Evolutionary conservation across 805 yeast genomes (phyloP), one percentile per base, ranked within the genome.

Genomic region (Ogataea haglerorum): DNA sequence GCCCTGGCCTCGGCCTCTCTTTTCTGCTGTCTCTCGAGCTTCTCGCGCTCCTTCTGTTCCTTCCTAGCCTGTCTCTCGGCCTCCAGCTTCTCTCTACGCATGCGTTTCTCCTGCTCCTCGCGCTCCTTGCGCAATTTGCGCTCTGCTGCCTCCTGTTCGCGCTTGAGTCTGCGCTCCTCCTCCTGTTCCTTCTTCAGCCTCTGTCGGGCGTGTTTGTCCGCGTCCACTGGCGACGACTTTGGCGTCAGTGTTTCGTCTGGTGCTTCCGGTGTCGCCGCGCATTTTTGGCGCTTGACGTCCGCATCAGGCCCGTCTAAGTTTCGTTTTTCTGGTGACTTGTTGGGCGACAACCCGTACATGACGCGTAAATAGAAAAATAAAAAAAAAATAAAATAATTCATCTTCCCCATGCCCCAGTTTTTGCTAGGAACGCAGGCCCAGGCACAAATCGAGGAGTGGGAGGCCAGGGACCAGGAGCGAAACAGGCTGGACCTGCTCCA

Each of bases 41-140:
- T 57, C 51, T 40, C 60, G 34, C 48, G 36, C 51, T 57, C 48
- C 47, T 53, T 37, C 56, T 60, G 63, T 62, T 42, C 66, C 13
- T 51, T 50, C 47, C 50, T 49, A 8, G 55, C 45, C 40, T 42
- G 43, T 33, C 47, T 45, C 38, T 52, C 58, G 2, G 45, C 46
- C 30, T 58, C 61, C 22, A 36, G 53, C 35, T 58, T 57, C 25
- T 15, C 74, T 36, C 50, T 57, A 10, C 46, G 44, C 33, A 35
- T 41, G 18, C 39, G 48, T 18, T 41, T 54, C 40, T 52, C 49
- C n/a, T 27, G 30, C 30, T 42, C 46, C 26, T 38, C 43, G 31
- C 32, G 43, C 28, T 45, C 44, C 37, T 36, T 40, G 21, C 44
- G 36, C 12, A 25, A 2, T 28, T 32, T 38, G 14, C 30, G 43